phyloP scores from a whole-genome alignment of 306 rosid species.

The Dalbergia oliveri region DNA sequence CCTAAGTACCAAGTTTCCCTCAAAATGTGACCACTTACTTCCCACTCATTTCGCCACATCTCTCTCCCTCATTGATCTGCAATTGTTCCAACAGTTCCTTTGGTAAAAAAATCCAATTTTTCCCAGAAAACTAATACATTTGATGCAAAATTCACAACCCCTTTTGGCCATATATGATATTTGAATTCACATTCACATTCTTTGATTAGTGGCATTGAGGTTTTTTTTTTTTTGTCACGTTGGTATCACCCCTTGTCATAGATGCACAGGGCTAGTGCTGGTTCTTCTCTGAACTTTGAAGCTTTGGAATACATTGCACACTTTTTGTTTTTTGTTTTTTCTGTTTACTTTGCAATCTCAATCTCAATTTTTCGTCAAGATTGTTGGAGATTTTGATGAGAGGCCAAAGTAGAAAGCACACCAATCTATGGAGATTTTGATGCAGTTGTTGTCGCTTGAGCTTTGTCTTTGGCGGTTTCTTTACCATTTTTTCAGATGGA shows the following conservation, averaged over 20 bases:
- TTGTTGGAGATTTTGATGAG: slow-evolving; percentile 70
- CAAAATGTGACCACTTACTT: slow-evolving; percentile 56
- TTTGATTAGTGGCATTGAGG: background rate
- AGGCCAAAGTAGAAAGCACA: slow-evolving; percentile 58
- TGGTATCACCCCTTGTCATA: background rate
- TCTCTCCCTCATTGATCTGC: slow-evolving; percentile 50
- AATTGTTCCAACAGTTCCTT: slow-evolving; percentile 35
- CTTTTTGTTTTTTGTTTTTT: background rate
- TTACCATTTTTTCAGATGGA: slow-evolving; percentile 77
- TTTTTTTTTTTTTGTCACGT: slow-evolving; percentile 1
- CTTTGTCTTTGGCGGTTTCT: slow-evolving; percentile 57
- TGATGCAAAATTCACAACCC: slow-evolving; percentile 36
- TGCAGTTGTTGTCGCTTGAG: slow-evolving; percentile 66
- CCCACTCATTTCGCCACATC: slow-evolving; percentile 69
- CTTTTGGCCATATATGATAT: background rate
- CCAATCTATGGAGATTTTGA: slow-evolving; percentile 82
- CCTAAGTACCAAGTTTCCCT: slow-evolving; percentile 12
- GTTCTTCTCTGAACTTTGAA: slow-evolving; percentile 33
- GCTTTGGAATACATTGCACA: background rate
- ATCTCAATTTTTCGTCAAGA: slow-evolving; percentile 25
- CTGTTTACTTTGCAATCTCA: slow-evolving; percentile 3
- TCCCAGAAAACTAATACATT: slow-evolving; percentile 10
- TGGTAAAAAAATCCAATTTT: slow-evolving; percentile 33
- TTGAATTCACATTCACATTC: slow-evolving; percentile 9
- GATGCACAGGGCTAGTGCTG: slow-evolving; percentile 17